A percentile compares a stretch with the other conserved stretches of the same genome.
Conservation (phyloP, 2,329 filamentous ascomycete genomes). For the Ceratocystis variospora region DNA sequence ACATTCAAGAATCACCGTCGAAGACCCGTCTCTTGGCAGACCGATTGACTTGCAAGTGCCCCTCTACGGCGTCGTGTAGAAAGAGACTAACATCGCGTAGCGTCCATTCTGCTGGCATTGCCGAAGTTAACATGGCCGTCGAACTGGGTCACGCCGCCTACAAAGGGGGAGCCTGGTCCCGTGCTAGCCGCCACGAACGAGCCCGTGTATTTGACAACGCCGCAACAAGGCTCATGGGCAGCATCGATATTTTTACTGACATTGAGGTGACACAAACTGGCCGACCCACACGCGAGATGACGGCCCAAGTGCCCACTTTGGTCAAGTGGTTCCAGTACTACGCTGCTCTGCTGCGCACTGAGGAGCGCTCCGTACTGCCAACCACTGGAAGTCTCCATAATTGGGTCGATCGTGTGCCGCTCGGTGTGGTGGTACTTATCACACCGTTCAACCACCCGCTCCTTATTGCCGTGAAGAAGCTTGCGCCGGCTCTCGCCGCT, state of each 20-base stretch:
- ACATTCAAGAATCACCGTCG: constrained; percentile 36
- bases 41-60: constrained; percentile 36
- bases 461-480: constrained; percentile 33
- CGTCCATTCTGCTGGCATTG: constrained; percentile 28
- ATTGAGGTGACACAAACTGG: constrained; percentile 36
- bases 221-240: constrained; percentile 30
- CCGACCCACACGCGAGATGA: constrained; percentile 27
- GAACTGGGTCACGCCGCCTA: constrained; percentile 33
- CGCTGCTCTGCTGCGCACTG: constrained; percentile 29
- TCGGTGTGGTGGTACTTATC: constrained; percentile 38
- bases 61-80: too few species aligned
- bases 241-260: constrained; percentile 30
- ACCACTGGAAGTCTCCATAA: constrained; percentile 30
- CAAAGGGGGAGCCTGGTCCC: constrained; percentile 32
- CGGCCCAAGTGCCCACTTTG: constrained; percentile 28
- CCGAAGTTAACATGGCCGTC: constrained; percentile 37
- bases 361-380: constrained; percentile 34
- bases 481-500: constrained; percentile 35
- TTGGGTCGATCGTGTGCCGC: constrained; percentile 43
- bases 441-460: constrained; percentile 44
- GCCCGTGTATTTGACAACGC: constrained; percentile 33
- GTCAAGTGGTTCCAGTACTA: constrained; percentile 31
- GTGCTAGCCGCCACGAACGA: constrained; percentile 29
- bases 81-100: background rate
- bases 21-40: constrained; percentile 40